These are phyloP conservation scores for Boletus mariae DNA, from an alignment of 1,284 basidiomycete genomes.

Conservation along the genomic window DNA sequence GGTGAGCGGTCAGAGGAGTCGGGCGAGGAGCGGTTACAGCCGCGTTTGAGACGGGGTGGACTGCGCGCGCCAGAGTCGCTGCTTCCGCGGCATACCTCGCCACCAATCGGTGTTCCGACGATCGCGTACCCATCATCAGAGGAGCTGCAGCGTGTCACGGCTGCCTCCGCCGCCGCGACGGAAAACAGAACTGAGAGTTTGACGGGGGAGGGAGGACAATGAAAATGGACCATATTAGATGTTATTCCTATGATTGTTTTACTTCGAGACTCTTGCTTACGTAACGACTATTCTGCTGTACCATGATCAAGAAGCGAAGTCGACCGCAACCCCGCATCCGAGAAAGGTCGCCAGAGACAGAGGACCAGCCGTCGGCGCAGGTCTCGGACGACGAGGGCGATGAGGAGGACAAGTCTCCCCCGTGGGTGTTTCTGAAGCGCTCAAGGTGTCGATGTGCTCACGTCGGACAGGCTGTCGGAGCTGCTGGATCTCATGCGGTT, in stretches of 20 bases:
- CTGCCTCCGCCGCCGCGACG: not conserved
- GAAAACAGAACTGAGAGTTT: constrained; percentile 10
- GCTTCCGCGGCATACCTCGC: constrained; percentile 43
- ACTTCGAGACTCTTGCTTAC: constrained; percentile 5
- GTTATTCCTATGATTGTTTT: not conserved
- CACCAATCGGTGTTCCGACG: constrained; percentile 25
- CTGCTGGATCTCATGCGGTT: constrained; percentile 83
- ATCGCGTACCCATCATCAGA: constrained; percentile 23
- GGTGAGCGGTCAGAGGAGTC: constrained; percentile 26
- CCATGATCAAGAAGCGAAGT: constrained; percentile 49
- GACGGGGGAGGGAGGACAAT: constrained; percentile 14
- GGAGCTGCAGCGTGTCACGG: constrained; percentile 21
- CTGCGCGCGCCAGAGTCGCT: constrained; percentile 57
- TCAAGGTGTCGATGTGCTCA: not conserved
- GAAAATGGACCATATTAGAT: constrained; percentile 1
- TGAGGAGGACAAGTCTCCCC: constrained; percentile 27
- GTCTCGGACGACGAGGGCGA: constrained; percentile 17
- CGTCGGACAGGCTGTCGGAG: constrained; percentile 61
- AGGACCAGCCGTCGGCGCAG: constrained; percentile 14
- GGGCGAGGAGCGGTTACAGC: constrained; percentile 31
- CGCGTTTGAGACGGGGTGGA: constrained; percentile 57
- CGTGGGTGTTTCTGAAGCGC: constrained; percentile 15
- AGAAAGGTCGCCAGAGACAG: constrained; percentile 33
- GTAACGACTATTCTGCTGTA: constrained; percentile 3
- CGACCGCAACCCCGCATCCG: constrained; percentile 41